Conservation (phyloP, 257 asterid species). For the Eustoma russellianum region DNA sequence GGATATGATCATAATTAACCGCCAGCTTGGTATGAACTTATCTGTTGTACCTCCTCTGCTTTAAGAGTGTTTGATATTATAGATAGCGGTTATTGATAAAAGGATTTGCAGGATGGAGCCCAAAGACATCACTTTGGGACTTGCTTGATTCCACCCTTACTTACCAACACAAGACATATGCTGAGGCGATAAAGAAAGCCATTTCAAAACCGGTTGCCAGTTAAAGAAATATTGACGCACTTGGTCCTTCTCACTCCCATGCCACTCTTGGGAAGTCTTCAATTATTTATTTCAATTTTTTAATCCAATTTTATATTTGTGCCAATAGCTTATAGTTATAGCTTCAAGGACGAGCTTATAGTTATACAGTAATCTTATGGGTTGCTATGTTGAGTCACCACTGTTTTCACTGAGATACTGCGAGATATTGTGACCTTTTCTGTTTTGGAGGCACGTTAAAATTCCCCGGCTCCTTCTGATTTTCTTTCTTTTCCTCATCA, state of each 20-base stretch:
- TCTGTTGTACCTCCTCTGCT: neutral
- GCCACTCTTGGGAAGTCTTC: conserved; percentile 9
- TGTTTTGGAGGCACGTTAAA: neutral
- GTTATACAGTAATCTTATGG: conserved; percentile 12
- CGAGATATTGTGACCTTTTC: conserved; percentile 7
- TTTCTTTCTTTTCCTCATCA: too few species aligned
- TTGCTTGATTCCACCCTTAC: conserved; percentile 71
- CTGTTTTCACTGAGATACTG: conserved; percentile 4
- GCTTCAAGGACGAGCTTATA: conserved; percentile 13
- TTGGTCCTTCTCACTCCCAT: conserved; percentile 3
- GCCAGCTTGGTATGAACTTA: conserved; percentile 60
- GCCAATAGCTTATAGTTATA: conserved; percentile 12
- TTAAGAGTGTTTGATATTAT: neutral
- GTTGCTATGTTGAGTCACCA: conserved; percentile 10
- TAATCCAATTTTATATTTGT: neutral
- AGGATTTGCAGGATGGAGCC: conserved; percentile 47
- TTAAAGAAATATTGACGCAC: conserved; percentile 8
- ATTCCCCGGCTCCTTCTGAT: too few species aligned
- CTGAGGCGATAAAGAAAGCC: conserved; percentile 64
- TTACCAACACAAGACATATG: conserved; percentile 63
- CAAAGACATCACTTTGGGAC: conserved; percentile 63
- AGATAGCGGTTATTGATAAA: neutral
- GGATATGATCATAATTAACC: conserved; percentile 89
- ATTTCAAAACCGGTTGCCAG: conserved; percentile 49
- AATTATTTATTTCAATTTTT: conserved; percentile 10